These are phyloP conservation scores for Venturia nashicola DNA, from an alignment of 2,329 filamentous ascomycete genomes.

Conservation along the genomic window DNA sequence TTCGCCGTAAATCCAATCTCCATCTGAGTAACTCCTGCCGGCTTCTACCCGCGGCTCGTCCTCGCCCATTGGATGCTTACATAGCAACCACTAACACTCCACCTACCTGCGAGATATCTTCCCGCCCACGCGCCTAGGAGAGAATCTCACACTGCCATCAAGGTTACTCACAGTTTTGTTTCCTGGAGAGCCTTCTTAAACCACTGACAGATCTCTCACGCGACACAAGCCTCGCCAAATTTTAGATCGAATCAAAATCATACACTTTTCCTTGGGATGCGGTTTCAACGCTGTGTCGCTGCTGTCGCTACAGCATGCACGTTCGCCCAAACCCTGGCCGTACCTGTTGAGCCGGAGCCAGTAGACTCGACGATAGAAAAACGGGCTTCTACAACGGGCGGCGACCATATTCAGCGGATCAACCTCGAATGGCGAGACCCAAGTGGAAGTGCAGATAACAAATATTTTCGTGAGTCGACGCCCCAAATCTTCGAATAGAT, in stretches of 20 bases:
- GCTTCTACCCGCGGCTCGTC: neutral
- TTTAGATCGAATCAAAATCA: neutral
- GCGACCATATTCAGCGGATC: neutral
- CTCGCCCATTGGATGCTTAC: neutral
- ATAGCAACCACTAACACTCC: neutral
- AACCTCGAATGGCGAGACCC: constrained; percentile 4
- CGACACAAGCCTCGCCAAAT: neutral
- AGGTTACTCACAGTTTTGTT: neutral
- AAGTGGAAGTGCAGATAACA: constrained; percentile 13
- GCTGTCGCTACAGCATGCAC: constrained; percentile 1
- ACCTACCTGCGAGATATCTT: neutral
- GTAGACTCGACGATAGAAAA: neutral
- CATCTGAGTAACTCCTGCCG: neutral
- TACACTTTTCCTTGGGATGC: neutral
- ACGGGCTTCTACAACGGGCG: neutral
- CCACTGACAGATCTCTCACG: neutral
- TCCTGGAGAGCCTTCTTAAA: neutral
- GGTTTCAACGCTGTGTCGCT: neutral
- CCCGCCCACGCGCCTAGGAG: neutral
- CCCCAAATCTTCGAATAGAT: neutral
- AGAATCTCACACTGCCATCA: neutral
- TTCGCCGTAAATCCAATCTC: neutral
- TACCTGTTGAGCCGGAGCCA: neutral
- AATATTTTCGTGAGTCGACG: constrained; percentile 26
- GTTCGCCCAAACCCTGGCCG: neutral